Base-by-base conservation (phyloP, 345 rosid genomes). In the Hevea brasiliensis region DNA sequence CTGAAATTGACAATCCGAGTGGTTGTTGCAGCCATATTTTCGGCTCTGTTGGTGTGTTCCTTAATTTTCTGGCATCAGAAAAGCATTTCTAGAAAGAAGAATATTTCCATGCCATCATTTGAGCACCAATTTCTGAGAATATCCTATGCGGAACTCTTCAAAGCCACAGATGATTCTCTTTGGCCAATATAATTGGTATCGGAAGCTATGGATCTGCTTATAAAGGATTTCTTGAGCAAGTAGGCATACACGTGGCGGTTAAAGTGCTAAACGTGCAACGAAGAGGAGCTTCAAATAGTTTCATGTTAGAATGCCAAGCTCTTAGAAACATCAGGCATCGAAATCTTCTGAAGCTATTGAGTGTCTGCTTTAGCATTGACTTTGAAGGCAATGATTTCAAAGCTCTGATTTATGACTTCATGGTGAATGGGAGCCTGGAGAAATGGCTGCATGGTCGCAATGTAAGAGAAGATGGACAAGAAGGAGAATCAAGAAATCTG, bases 341-440 rank as follows among this genome's bases (percentile, higher is more conserved):
- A 6, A 85, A 88, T 65, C 87, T 88, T 13, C 60, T 85, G 40
- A 79, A 78, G 62, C 13, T 86, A 29, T 4, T 85, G 12, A 77
- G 87, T 1, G 70, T 56, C 10, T 85, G 86, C 67, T 81, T 79
- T 0, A 50, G 54, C 54, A 81, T 78, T 11, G 89, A 89, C 59
- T 67, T 57, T 29, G 66, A 77, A 27, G 83, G 90, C 53, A 81
- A 87, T 57, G 79, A 81, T 44, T 89, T 89, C 75, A 89, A 81
- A 77, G 90, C 90, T 5, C 69, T 87, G 13, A 58, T 87, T 6
- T 82, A 72, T 41, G 80, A 83, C 54, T 85, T 82, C 79, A 83
- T 86, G 89, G 73, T 80, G 0, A 84, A 84, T 42, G 88, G 89
- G 12, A 87, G 76, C 65, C 57, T 87, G 26, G 90, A 89, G 11